These are phyloP conservation scores for Teratosphaeria pseudoeucalypti DNA, from an alignment of 2,329 filamentous ascomycete genomes.

Conservation along the genomic window DNA sequence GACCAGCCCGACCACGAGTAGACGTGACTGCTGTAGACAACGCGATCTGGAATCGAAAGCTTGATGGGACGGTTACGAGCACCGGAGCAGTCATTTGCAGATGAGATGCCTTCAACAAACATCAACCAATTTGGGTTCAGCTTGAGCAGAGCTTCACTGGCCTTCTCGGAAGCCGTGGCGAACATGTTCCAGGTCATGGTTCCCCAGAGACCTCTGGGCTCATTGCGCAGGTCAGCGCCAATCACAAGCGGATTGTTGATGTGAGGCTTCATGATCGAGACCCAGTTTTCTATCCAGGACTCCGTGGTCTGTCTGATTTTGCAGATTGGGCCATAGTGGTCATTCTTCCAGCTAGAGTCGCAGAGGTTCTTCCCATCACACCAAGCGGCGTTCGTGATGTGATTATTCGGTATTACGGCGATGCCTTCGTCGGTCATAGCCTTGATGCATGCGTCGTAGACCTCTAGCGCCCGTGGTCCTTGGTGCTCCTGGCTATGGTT, in stretches of 20 bases:
- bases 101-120: constrained; percentile 57
- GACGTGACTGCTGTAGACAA: constrained; percentile 60
- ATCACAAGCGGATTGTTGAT: constrained; percentile 51
- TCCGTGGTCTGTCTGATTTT: constrained; percentile 53
- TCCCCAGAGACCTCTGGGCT: constrained; percentile 58
- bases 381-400: constrained; percentile 60
- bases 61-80: constrained; percentile 46
- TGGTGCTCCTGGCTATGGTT: constrained; percentile 5
- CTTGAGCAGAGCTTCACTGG: constrained; percentile 49
- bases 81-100: constrained; percentile 53
- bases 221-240: constrained; percentile 57
- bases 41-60: constrained; percentile 43
- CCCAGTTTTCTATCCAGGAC: constrained; percentile 57
- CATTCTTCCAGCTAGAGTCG: constrained; percentile 57
- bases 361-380: constrained; percentile 60
- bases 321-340: constrained; percentile 51
- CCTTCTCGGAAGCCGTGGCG: constrained; percentile 54
- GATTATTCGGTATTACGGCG: constrained; percentile 59
- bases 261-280: constrained; percentile 51
- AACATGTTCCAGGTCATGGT: constrained; percentile 57
- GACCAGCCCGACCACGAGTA: constrained; percentile 61
- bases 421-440: constrained; percentile 52
- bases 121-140: constrained; percentile 57
- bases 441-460: constrained; percentile 49
- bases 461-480: constrained; percentile 47